Base-by-base conservation (phyloP, 768 basidiomycete species). In the Podaxis sp. region DNA sequence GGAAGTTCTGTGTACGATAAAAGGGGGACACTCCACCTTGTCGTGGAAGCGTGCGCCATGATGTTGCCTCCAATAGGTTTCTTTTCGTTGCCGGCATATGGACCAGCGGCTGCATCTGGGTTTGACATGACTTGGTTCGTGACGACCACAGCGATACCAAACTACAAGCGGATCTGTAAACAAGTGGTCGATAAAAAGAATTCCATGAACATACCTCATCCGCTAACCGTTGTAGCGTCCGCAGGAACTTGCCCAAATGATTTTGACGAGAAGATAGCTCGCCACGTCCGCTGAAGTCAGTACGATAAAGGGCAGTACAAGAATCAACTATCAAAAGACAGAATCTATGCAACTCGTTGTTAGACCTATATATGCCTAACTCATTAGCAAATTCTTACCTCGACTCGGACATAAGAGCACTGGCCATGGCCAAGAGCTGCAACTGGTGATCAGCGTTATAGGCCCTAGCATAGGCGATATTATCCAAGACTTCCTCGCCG, bases 61-160 rank as follows among this genome's bases (percentile, higher is more conserved):
- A 99, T 99, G 74, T 99, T 99, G 24, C 96, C 96, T 52, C 97
- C 97, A 59, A 99, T 96, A 15, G 97, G 97, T 76, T 99, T 99
- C 83, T 97, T 96, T 77, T 95, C 92, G 69, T 97, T 94, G 3
- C 86, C 85, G 44, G 89, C 89, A 65, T 93, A 93, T 19, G 93
- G 92, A 12, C 92, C 91, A 53, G 93, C 93, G 2, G 90, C 86
- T 30, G 94, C 95, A 72, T 99, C 97, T 2, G 97, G 96, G 62
- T 88, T 96, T n/a, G 97, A 98, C 86, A 99, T 97, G 68, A 99
- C 97, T 75, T 99, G 97, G 73, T 99, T 99, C 3, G 93, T 93
- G 46, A 98, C 89, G 11, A 99, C 95, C 24, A 99, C 96, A 3
- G 97, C 97, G 54, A 99, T 93, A 30, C 97, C 97, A 70, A 93